These are phyloP conservation scores for Hygrophorus pudorinus DNA, from an alignment of 768 basidiomycete genomes.

Conservation along the genomic window DNA sequence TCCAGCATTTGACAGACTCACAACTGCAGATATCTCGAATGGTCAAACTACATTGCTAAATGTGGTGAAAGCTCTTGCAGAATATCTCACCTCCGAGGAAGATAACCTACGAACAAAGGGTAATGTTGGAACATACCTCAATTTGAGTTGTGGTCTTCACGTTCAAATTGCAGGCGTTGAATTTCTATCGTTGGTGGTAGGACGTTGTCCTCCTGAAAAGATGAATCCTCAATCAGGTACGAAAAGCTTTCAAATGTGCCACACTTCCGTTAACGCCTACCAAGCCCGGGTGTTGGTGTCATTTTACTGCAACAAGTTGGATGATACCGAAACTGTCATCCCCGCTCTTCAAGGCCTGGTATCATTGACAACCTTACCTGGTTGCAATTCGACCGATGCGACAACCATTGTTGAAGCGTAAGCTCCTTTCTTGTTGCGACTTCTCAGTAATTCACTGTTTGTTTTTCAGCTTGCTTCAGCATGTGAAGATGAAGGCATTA, in stretches of 20 bases:
- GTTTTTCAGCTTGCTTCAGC: constrained; percentile 50
- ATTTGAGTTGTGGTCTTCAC: constrained; percentile 2
- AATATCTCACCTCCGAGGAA: constrained; percentile 83
- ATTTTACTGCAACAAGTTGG: constrained; percentile 82
- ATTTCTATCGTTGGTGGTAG: constrained; percentile 66
- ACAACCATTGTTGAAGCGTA: constrained; percentile 54
- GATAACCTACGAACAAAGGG: constrained; percentile 73
- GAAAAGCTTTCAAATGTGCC: constrained; percentile 10
- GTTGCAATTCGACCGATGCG: constrained; percentile 57
- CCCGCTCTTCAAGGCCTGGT: constrained; percentile 72
- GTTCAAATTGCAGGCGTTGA: constrained; percentile 55
- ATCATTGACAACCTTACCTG: constrained; percentile 50
- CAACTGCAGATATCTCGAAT: constrained; percentile 33
- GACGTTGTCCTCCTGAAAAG: constrained; percentile 44
- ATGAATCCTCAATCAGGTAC: constrained; percentile 79
- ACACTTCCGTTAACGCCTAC: neutral
- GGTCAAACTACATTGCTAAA: constrained; percentile 55
- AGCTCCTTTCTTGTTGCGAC: constrained; percentile 8
- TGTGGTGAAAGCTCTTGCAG: constrained; percentile 79
- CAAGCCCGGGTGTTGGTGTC: constrained; percentile 71
- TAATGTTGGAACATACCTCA: constrained; percentile 18
- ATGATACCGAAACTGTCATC: constrained; percentile 76
- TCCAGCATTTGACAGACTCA: constrained; percentile 2
- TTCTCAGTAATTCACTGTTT: too few relatives aligned
- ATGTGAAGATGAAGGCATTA: constrained; percentile 75